A percentile compares a stretch with the other conserved stretches of the same genome.
phyloP scores from a whole-genome alignment of 176 grass and related monocot genomes.

The Bonia amplexicaulis region DNA sequence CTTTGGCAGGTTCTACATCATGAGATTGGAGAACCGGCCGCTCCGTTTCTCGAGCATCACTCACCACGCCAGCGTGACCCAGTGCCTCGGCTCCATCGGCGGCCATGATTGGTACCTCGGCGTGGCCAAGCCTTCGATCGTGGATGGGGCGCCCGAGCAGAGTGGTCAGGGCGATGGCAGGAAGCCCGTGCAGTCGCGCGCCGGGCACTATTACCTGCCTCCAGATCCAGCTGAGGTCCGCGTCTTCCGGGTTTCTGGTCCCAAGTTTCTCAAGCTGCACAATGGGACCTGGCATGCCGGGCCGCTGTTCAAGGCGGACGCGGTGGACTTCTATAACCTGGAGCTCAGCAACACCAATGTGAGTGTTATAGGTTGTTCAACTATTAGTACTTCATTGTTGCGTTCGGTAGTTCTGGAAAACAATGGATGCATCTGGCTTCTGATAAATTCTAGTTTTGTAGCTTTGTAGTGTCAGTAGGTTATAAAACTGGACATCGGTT shows the following conservation, averaged over 20 bases:
- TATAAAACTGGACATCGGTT: background rate
- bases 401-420: background rate
- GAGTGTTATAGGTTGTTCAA: conserved; percentile 25
- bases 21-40: conserved; percentile 50
- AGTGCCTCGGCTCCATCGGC: conserved; percentile 84
- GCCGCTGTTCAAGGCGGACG: conserved; percentile 66
- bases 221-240: conserved; percentile 70
- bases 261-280: conserved; percentile 88
- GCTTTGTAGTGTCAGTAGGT: background rate
- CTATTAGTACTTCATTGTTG: background rate
- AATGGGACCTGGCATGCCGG: conserved; percentile 92
- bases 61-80: conserved; percentile 90
- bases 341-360: conserved; percentile 98
- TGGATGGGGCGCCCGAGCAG: conserved; percentile 38
- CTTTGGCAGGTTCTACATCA: conserved; percentile 71
- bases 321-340: conserved; percentile 90
- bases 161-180: conserved; percentile 31
- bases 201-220: conserved; percentile 61
- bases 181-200: conserved; percentile 28
- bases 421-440: background rate
- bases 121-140: conserved; percentile 66
- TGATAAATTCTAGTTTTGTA: background rate
- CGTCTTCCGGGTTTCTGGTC: conserved; percentile 70
- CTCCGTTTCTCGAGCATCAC: conserved; percentile 73
- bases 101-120: conserved; percentile 85